These are phyloP conservation scores for Hemerocallis citrina DNA, from an alignment of 106 monocot genomes.

Conservation along the genomic window DNA sequence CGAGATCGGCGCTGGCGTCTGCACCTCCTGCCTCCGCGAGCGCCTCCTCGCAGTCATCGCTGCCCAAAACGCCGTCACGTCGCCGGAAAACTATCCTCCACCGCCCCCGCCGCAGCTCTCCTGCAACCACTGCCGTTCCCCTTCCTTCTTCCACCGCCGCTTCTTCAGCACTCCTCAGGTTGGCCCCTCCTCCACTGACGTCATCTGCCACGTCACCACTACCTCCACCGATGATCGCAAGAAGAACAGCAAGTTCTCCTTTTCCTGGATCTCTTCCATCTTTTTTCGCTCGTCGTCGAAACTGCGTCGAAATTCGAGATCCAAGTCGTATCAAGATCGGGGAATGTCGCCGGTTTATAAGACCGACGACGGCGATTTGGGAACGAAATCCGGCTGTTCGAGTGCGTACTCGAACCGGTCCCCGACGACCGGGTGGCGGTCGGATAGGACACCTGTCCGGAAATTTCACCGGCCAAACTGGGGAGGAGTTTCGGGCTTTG, in stretches of 20 bases:
- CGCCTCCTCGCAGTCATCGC: constrained; percentile 42
- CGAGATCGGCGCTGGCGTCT: constrained; percentile 43
- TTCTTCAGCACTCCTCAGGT: constrained; percentile 16
- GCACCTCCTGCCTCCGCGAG: constrained; percentile 59
- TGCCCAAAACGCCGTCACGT: constrained; percentile 2
- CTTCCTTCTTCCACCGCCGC: constrained; percentile 21
- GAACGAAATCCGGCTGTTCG: too few species aligned
- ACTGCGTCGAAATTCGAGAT: neutral
- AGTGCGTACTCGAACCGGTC: constrained; percentile 9
- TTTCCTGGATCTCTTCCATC: constrained; percentile 4
- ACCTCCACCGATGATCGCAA: too few species aligned
- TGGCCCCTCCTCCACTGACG: neutral
- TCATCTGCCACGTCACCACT: neutral
- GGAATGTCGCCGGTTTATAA: neutral
- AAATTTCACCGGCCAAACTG: neutral
- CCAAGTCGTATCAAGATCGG: neutral
- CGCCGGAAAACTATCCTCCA: constrained; percentile 4
- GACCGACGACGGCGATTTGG: neutral
- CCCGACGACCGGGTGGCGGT: neutral
- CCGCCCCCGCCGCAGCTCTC: constrained; percentile 23
- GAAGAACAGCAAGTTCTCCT: neutral
- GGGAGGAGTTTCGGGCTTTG: constrained; percentile 25
- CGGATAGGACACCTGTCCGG: neutral
- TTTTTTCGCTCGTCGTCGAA: neutral
- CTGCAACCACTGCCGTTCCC: constrained; percentile 14